These are phyloP conservation scores for Leishmania lainsoni DNA, from an alignment of 208 protist genomes.

Conservation along the genomic window DNA sequence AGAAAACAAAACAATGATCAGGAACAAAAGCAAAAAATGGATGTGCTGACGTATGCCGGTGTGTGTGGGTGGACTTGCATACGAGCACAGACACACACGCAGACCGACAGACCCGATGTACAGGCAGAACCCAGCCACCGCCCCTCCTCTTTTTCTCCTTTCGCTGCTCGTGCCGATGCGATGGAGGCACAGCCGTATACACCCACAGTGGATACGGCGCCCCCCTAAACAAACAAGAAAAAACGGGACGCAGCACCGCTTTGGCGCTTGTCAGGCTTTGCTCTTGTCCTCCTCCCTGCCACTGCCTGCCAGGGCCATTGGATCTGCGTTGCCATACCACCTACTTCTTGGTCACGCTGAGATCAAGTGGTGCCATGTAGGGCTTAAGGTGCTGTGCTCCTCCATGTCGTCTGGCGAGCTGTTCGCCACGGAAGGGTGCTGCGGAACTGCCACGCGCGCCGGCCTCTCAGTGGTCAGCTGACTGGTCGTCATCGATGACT, in stretches of 20 bases:
- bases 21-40: background rate
- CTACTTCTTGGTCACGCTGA: slow-evolving; percentile 43
- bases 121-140: background rate
- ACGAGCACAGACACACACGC: background rate
- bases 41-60: background rate
- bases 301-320: background rate
- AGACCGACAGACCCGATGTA: background rate
- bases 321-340: background rate
- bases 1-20: slow-evolving; percentile 13
- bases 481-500: slow-evolving; percentile 4
- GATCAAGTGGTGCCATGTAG: slow-evolving; percentile 41
- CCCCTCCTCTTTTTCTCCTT: background rate
- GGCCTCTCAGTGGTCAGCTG: background rate
- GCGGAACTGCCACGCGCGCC: background rate
- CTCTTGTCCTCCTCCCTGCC: background rate
- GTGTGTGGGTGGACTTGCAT: slow-evolving; percentile 13
- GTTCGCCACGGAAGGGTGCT: background rate
- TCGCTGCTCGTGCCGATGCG: background rate
- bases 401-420: background rate
- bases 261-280: background rate
- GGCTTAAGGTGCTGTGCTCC: background rate
- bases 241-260: background rate
- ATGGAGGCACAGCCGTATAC: background rate
- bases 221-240: background rate
- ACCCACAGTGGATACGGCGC: background rate